Conservation (phyloP, 2,329 filamentous ascomycete species). For the Apiospora saccharicola region DNA sequence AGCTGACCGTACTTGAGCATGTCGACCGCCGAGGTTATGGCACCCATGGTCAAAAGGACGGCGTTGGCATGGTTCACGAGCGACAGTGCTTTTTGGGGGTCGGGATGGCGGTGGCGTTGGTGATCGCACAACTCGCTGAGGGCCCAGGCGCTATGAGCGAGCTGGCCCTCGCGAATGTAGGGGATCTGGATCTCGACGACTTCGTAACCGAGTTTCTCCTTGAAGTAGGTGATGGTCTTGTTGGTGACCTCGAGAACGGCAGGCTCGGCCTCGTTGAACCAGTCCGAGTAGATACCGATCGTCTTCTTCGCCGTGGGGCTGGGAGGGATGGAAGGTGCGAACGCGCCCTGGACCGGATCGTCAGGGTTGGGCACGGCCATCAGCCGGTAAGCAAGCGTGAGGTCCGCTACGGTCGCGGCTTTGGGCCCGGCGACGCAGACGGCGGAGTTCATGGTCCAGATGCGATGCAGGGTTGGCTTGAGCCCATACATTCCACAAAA, state of each 20-base stretch:
- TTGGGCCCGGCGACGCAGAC: constrained; percentile 77
- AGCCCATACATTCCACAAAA: constrained; percentile 86
- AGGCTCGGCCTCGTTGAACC: constrained; percentile 74
- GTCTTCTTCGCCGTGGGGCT: constrained; percentile 57
- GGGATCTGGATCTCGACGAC: constrained; percentile 70
- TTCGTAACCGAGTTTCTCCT: constrained; percentile 53
- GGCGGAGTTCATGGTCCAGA: constrained; percentile 61
- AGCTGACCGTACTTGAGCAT: constrained; percentile 77
- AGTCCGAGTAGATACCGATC: constrained; percentile 74
- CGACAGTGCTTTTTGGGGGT: constrained; percentile 58
- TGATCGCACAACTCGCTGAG: constrained; percentile 71
- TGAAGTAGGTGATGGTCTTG: constrained; percentile 62
- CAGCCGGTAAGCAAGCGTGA: constrained; percentile 82
- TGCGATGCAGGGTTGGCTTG: constrained; percentile 78
- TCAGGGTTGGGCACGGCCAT: constrained; percentile 77
- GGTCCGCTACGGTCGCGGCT: constrained; percentile 76
- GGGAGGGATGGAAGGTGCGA: constrained; percentile 63
- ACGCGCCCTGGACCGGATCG: constrained; percentile 66
- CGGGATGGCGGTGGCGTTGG: constrained; percentile 50
- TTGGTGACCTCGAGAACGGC: constrained; percentile 69
- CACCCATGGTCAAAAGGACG: constrained; percentile 70
- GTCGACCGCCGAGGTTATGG: constrained; percentile 71
- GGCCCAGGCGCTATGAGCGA: constrained; percentile 80
- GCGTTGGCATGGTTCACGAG: constrained; percentile 72
- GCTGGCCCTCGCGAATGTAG: constrained; percentile 72